phyloP scores from a whole-genome alignment of 805 yeast genomes.

The Monosporozyma unispora region DNA sequence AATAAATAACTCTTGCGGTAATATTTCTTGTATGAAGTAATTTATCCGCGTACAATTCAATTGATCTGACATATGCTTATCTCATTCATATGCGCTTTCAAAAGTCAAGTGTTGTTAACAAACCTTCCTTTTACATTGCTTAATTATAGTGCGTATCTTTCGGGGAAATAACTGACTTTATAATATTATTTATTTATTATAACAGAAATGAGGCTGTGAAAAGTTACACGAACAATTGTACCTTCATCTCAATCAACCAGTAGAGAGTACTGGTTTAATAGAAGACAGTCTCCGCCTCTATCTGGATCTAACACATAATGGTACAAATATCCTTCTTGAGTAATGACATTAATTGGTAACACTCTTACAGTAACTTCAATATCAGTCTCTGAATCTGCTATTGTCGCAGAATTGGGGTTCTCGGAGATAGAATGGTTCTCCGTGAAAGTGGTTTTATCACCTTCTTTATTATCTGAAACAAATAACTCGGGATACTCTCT shows the following conservation, averaged over 20 bases:
- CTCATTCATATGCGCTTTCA: no score
- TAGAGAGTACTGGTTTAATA: constrained; percentile 62
- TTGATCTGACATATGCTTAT: no score
- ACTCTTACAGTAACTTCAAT: constrained; percentile 23
- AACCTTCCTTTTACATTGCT: no score
- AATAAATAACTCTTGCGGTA: neutral
- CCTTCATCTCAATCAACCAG: constrained; percentile 8
- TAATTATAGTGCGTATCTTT: no score
- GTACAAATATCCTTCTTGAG: constrained; percentile 72
- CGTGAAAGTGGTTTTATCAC: neutral
- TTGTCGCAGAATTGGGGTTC: neutral
- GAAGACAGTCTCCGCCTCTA: constrained; percentile 86
- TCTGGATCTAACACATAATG: constrained; percentile 78
- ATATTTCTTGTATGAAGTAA: neutral
- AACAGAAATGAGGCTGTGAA: no score
- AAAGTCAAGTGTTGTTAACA: no score
- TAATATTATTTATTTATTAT: no score
- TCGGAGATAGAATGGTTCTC: neutral
- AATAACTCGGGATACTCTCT: constrained; percentile 26
- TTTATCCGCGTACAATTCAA: neutral
- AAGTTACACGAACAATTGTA: no score
- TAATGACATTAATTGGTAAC: constrained; percentile 51
- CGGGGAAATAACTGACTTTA: no score
- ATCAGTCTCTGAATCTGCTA: constrained; percentile 3
- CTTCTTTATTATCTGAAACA: constrained; percentile 6